Conservation (phyloP, 148 eudicot genomes). For the Polygonum aviculare region DNA sequence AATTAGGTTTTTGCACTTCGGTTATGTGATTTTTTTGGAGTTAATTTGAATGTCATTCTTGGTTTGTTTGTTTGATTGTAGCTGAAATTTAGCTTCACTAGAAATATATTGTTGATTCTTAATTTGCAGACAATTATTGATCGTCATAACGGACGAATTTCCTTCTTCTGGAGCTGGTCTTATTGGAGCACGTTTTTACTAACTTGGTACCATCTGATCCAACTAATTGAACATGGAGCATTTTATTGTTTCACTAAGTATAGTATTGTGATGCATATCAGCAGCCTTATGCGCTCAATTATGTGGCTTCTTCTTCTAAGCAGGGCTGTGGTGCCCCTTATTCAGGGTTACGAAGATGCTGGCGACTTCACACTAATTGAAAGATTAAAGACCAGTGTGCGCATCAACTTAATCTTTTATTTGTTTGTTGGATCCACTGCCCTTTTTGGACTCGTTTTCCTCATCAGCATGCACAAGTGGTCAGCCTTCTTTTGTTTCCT, state of each 20-base stretch:
- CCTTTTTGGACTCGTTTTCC: constrained; percentile 74
- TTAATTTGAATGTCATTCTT: background rate
- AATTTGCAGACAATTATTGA: constrained; percentile 64
- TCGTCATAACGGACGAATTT: constrained; percentile 52
- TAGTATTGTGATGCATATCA: background rate
- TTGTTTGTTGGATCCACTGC: constrained; percentile 73
- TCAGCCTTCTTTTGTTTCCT: constrained; percentile 17
- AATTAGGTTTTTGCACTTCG: background rate
- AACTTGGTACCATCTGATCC: constrained; percentile 58
- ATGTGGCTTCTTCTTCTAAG: constrained; percentile 29
- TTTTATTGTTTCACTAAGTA: no score
- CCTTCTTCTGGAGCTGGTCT: constrained; percentile 93
- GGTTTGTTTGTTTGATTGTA: background rate
- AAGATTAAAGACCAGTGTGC: constrained; percentile 84
- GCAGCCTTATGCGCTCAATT: constrained; percentile 33
- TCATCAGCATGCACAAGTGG: constrained; percentile 49
- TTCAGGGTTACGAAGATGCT: constrained; percentile 98
- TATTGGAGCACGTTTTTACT: constrained; percentile 97
- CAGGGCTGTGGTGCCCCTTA: constrained; percentile 96
- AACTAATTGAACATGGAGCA: no score
- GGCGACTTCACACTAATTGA: constrained; percentile 83
- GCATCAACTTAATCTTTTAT: constrained; percentile 75
- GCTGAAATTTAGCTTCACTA: background rate
- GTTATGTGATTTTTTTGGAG: background rate
- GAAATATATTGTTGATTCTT: background rate